Base-by-base conservation (phyloP, 1,139 yeast species). In the Pichia sp. region DNA sequence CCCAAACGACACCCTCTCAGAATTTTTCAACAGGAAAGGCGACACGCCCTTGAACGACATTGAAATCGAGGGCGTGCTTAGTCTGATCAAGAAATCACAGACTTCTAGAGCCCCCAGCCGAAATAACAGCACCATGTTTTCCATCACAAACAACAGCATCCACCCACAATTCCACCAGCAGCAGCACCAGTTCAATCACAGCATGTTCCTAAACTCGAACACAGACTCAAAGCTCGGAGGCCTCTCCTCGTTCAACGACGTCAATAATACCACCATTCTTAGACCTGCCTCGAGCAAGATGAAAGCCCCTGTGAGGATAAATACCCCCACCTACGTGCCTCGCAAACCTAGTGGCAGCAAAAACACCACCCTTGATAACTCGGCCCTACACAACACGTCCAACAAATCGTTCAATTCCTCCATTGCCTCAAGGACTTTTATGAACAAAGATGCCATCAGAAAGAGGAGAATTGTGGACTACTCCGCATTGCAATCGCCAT, bases 41-140 rank as follows among this genome's bases (percentile, higher is more conserved):
- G 81, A 84, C 57, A 72, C 72, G 16, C 92, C 95, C 8, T 73
- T 90, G 57, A 77, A 84, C 10, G 90, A 85, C 16, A 75, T 90
- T 50, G 98, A 92, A 68, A 79, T 85, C 60, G 95, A 86, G 65
- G 97, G 97, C 4, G 96, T 90, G 0, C 70, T 87, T 64, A 80
- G 95, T 1, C 64, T 84, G 30, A 75, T 77, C 67, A 79, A 67
- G 57, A 73, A 72, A 54, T 70, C 76, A 15, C 68, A 69, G 52
- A 34, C 43, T n/a, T 56, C 68, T 67, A 52, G 58, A 61, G n/a
- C 55, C 54, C 50, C 61, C 19, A 58, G 61, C 49, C 58, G 60
- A 50, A 57, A 58, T 47, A 51, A 47, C 8, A 52, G 54, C 36
- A 15, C 42, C 4, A 16, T 56, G 36, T 10, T 32, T 5, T 40